phyloP scores from a whole-genome alignment of 495 filamentous ascomycete species.

The Aspergillus bridgeri region DNA sequence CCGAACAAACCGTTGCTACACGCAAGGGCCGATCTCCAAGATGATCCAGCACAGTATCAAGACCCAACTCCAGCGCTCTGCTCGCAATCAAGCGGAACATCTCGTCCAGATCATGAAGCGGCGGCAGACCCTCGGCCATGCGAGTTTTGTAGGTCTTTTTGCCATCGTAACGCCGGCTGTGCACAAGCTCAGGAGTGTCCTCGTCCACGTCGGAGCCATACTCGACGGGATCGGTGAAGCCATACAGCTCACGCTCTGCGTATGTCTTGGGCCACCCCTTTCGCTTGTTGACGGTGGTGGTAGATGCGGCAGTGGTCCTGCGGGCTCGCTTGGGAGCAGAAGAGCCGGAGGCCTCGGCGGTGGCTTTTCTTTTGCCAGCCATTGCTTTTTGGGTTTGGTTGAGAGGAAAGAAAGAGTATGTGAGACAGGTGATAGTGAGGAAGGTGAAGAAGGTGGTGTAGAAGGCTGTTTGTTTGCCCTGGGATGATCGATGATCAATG shows the following conservation, averaged over 20 bases:
- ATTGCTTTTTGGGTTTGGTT: too few species aligned
- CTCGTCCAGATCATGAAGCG: slow-evolving; percentile 42
- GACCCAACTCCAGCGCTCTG: slow-evolving; percentile 34
- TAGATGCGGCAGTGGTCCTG: too few species aligned
- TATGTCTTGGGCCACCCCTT: not conserved
- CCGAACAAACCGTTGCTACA: slow-evolving; percentile 78
- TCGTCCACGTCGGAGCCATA: not conserved
- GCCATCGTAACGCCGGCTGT: slow-evolving; percentile 10
- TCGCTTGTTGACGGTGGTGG: not conserved
- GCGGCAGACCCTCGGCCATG: slow-evolving; percentile 36
- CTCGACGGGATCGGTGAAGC: not conserved
- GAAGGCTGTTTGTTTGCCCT: too few species aligned
- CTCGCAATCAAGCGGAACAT: slow-evolving; percentile 49
- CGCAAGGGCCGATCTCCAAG: slow-evolving; percentile 46
- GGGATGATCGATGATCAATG: too few species aligned
- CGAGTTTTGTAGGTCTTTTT: slow-evolving; percentile 9
- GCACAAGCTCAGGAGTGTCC: slow-evolving; percentile 18
- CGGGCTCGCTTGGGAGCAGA: too few species aligned
- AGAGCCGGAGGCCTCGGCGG: too few species aligned
- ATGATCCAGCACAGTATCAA: slow-evolving; percentile 32
- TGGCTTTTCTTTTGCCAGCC: too few species aligned
- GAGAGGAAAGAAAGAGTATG: too few species aligned
- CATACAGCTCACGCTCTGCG: not conserved
- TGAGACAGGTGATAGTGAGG: too few species aligned
- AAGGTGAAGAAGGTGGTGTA: too few species aligned